Evolutionary conservation across 2,329 filamentous ascomycete species (phyloP).

Genomic region (Sporothrix mexicana): DNA sequence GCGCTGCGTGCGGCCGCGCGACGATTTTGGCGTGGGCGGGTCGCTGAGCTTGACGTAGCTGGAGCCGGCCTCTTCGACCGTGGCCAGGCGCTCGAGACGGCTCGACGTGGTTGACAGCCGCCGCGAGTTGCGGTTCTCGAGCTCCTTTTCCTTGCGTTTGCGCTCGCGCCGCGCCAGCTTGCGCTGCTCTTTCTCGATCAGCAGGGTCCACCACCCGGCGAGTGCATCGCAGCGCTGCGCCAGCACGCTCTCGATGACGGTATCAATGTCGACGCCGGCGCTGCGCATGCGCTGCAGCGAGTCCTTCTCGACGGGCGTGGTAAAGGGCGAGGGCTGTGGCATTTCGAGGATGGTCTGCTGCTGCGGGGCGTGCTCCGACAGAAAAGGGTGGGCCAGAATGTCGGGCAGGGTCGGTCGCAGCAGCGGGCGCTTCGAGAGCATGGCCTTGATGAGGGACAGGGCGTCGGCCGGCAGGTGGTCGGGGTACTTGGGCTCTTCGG

Average conservation of each 20-base stretch:
- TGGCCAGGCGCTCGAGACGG: slow-evolving; percentile 79
- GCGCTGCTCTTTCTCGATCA: slow-evolving; percentile 92
- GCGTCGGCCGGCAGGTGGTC: slow-evolving; percentile 80
- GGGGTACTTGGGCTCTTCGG: slow-evolving; percentile 83
- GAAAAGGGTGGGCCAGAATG: slow-evolving; percentile 85
- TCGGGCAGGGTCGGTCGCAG: slow-evolving; percentile 82
- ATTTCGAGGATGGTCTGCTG: slow-evolving; percentile 89
- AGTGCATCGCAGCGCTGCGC: slow-evolving; percentile 87
- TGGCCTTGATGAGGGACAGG: slow-evolving; percentile 72
- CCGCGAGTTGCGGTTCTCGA: slow-evolving; percentile 73
- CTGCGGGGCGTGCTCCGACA: slow-evolving; percentile 82
- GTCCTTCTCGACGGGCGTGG: slow-evolving; percentile 85
- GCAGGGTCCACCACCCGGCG: slow-evolving; percentile 93
- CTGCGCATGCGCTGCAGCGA: slow-evolving; percentile 91
- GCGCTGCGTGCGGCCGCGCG: slow-evolving; percentile 77
- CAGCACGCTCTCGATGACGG: slow-evolving; percentile 91
- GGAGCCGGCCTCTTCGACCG: slow-evolving; percentile 51
- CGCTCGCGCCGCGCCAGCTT: slow-evolving; percentile 81
- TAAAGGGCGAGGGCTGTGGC: slow-evolving; percentile 80
- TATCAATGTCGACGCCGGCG: slow-evolving; percentile 91
- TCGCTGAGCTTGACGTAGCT: slow-evolving; percentile 53
- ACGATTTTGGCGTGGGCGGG: slow-evolving; percentile 60
- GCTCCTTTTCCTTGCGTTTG: slow-evolving; percentile 82
- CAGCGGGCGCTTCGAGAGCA: slow-evolving; percentile 91
- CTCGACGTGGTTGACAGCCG: slow-evolving; percentile 89